Evolutionary conservation across 2,329 filamentous ascomycete species (phyloP).

Genomic region (Cladosporium phlei): DNA sequence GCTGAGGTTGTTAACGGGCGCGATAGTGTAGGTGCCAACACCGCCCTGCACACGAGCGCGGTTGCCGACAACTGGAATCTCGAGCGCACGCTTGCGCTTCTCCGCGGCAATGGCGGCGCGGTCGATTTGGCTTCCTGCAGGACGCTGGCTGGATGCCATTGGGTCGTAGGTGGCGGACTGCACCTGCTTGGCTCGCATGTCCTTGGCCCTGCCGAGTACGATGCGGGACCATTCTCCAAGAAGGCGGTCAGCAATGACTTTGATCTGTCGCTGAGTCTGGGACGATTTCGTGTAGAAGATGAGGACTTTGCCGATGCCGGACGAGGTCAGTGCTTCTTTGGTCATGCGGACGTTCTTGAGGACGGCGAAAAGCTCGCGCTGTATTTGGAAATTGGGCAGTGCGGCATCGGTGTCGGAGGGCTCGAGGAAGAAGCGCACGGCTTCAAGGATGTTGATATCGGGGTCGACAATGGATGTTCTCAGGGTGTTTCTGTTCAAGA

Average conservation of each 20-base stretch:
- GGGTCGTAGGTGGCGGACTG: slow-evolving; percentile 57
- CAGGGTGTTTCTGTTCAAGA: slow-evolving; percentile 85
- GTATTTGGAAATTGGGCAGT: slow-evolving; percentile 93
- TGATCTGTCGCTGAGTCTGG: slow-evolving; percentile 80
- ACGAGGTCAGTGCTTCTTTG: slow-evolving; percentile 84
- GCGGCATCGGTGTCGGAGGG: slow-evolving; percentile 82
- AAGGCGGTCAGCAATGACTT: slow-evolving; percentile 87
- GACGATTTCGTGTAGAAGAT: slow-evolving; percentile 97
- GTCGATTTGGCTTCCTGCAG: slow-evolving; percentile 30
- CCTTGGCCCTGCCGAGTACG: slow-evolving; percentile 78
- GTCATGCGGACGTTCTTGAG: slow-evolving; percentile 78
- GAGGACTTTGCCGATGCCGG: slow-evolving; percentile 91
- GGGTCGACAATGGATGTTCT: slow-evolving; percentile 83
- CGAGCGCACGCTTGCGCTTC: slow-evolving; percentile 49
- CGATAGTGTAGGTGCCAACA: slow-evolving; percentile 59
- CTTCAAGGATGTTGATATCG: slow-evolving; percentile 89
- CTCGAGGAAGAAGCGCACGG: slow-evolving; percentile 95
- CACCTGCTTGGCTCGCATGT: slow-evolving; percentile 82
- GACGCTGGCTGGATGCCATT: slow-evolving; percentile 28
- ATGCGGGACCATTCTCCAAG: slow-evolving; percentile 93
- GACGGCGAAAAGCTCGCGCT: slow-evolving; percentile 84
- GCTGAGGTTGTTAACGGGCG: slow-evolving; percentile 52
- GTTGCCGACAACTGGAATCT: slow-evolving; percentile 50
- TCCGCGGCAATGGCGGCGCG: slow-evolving; percentile 42
- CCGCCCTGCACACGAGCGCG: slow-evolving; percentile 55